Evolutionary conservation across 2,329 filamentous ascomycete species (phyloP), one percentile per base, ranked within the genome.

Genomic region (Xylaria sp.): DNA sequence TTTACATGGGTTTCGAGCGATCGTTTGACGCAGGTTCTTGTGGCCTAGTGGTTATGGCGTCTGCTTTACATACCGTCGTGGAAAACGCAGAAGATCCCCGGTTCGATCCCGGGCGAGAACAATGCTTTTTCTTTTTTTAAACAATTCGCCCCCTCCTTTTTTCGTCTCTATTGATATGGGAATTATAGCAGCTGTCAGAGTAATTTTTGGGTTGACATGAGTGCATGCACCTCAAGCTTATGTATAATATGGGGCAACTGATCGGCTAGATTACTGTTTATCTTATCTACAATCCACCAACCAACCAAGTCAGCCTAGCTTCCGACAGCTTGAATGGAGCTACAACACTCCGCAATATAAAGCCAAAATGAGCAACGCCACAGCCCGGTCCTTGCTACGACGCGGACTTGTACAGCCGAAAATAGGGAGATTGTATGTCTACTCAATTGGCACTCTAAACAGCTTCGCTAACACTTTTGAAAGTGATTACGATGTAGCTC

Each of bases 41-140:
- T 72, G 70, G 70, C 68, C 70, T 72, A 72, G 70, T 66, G 70
- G 70, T 72, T 69, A 72, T 63, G 70, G 68, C 68, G 60, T 68
- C 65, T 70, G 70, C 68, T 64, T 72, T 72, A 72, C 70, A 72
- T n/a, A n/a, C n/a, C n/a, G n/a, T 20, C 1, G 20, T 10, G 20
- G 28, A 59, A 59, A 52, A 25, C 70, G 68, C 70, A 70, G 65
- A 69, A 73, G 71, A 73, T 73, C 66, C 56, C 69, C 67, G 69
- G 71, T 73, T 73, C 71, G 57, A 73, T 65, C 69, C 69, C 71
- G 69, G 66, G 56, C 69, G 66, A 44, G 48, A 69, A 71, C 71
- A 73, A 10, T 18, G 6, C 4, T 37, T 55, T 10, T 10, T 28
- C 28, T 28, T 25, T 25, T 25, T n/a, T n/a, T n/a, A n/a, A n/a